Conservation (phyloP, 169 alveolate species). For the Plasmodium cynomolgi region DNA sequence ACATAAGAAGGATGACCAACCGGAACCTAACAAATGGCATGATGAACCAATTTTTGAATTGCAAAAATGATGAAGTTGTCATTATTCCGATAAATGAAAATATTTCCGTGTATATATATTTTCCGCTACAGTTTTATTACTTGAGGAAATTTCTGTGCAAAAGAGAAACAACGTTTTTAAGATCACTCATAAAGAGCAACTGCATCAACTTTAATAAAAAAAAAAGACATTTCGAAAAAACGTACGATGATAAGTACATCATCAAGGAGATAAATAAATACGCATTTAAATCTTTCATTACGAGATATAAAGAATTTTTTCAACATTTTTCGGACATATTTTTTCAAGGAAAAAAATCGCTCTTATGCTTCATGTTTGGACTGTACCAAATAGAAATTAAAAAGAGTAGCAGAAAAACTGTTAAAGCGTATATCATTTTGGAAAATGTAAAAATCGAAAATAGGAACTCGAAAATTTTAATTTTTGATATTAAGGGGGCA, state of each 20-base stretch:
- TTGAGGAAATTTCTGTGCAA: slow-evolving; percentile 34
- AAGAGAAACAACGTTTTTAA: slow-evolving; percentile 41
- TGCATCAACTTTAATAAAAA: slow-evolving; percentile 61
- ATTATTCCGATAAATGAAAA: slow-evolving; percentile 9
- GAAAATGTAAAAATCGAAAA: slow-evolving; percentile 63
- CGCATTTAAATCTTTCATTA: slow-evolving; percentile 67
- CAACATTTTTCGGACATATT: slow-evolving; percentile 47
- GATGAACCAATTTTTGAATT: slow-evolving; percentile 18
- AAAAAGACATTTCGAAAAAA: slow-evolving; percentile 56
- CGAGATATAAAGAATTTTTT: slow-evolving; percentile 65
- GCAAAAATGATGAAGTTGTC: slow-evolving; percentile 33
- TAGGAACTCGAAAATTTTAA: slow-evolving; percentile 49
- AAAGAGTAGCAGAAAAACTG: slow-evolving; percentile 28
- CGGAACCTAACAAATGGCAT: not conserved
- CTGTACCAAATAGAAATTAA: slow-evolving; percentile 60
- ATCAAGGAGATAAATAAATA: slow-evolving; percentile 66
- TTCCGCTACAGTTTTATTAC: slow-evolving; percentile 70
- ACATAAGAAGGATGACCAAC: not conserved
- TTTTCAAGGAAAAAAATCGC: slow-evolving; percentile 45
- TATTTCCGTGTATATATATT: slow-evolving; percentile 36
- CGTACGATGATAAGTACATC: slow-evolving; percentile 57
- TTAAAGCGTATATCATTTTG: slow-evolving; percentile 52
- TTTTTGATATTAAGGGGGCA: slow-evolving; percentile 75
- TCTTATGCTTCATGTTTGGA: slow-evolving; percentile 49
- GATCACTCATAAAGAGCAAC: slow-evolving; percentile 61